Conservation (phyloP, 352 stramenopile species). For the Pythium dissotocum region DNA sequence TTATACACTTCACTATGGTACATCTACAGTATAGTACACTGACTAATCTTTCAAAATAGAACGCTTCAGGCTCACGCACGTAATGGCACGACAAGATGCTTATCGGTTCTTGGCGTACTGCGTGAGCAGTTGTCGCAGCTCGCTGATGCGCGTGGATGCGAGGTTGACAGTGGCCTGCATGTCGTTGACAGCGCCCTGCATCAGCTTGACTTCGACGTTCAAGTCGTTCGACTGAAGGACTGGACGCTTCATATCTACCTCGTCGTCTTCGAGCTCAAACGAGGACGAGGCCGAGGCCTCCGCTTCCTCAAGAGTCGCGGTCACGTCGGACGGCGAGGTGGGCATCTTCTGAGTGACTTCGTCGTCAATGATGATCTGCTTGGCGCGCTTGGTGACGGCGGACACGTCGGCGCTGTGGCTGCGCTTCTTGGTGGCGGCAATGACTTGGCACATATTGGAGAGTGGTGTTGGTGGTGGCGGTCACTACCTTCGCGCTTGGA, state of each 20-base stretch:
- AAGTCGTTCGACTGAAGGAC: constrained; percentile 19
- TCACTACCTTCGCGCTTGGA: not conserved
- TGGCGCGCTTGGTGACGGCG: constrained; percentile 22
- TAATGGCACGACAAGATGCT: not conserved
- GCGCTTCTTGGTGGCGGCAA: constrained; percentile 23
- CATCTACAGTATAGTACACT: not conserved
- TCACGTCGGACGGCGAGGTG: constrained; percentile 18
- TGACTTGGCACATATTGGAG: constrained; percentile 12
- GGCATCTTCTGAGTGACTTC: constrained; percentile 1
- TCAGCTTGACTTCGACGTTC: constrained; percentile 30
- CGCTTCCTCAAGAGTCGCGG: constrained; percentile 9
- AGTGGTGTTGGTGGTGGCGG: not conserved
- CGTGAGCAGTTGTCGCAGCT: constrained; percentile 23
- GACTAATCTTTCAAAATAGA: not conserved
- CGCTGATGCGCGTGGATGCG: constrained; percentile 16
- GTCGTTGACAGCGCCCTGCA: constrained; percentile 27
- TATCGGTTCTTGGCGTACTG: constrained; percentile 24
- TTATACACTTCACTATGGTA: not conserved
- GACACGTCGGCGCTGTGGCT: constrained; percentile 1
- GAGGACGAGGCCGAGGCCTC: constrained; percentile 13
- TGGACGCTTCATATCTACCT: not conserved
- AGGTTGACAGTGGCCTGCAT: constrained; percentile 26
- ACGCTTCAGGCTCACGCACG: not conserved
- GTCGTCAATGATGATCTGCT: constrained; percentile 24
- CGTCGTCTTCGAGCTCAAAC: constrained; percentile 10